Conservation (phyloP, 768 basidiomycete species). For the Boletus subparvulus region DNA sequence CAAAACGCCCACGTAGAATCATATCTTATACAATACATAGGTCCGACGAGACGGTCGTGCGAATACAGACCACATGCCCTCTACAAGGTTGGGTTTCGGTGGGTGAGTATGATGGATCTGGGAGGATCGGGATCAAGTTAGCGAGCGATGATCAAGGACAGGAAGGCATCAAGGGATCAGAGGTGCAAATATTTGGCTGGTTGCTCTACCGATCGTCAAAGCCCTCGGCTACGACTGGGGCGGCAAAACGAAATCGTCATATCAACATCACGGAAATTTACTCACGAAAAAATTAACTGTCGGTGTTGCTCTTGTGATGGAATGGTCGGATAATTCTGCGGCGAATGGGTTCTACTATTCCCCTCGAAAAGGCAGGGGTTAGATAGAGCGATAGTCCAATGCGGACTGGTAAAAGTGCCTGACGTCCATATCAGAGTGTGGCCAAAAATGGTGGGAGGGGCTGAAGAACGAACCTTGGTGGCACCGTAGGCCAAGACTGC, state of each 20-base stretch:
- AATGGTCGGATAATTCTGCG: slow-evolving; percentile 25
- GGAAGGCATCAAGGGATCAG: slow-evolving; percentile 40
- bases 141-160: neutral
- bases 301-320: neutral
- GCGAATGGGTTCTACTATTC: slow-evolving; percentile 62
- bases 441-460: neutral
- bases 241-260: slow-evolving; percentile 69
- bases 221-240: slow-evolving; percentile 69
- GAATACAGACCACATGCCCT: neutral
- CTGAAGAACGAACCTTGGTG: slow-evolving; percentile 58
- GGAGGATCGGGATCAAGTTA: slow-evolving; percentile 6
- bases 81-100: neutral
- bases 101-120: neutral
- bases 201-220: slow-evolving; percentile 68
- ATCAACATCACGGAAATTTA: slow-evolving; percentile 1
- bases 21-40: neutral
- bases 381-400: slow-evolving; percentile 72
- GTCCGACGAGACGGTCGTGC: slow-evolving; percentile 1
- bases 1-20: slow-evolving; percentile 3
- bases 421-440: neutral
- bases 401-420: slow-evolving; percentile 75
- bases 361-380: slow-evolving; percentile 69
- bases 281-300: slow-evolving; percentile 28
- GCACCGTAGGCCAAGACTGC: slow-evolving; percentile 78
- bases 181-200: slow-evolving; percentile 64